Evolutionary conservation across 805 yeast genomes (phyloP).

Genomic region (Saccharomycopsis lassenensis): DNA sequence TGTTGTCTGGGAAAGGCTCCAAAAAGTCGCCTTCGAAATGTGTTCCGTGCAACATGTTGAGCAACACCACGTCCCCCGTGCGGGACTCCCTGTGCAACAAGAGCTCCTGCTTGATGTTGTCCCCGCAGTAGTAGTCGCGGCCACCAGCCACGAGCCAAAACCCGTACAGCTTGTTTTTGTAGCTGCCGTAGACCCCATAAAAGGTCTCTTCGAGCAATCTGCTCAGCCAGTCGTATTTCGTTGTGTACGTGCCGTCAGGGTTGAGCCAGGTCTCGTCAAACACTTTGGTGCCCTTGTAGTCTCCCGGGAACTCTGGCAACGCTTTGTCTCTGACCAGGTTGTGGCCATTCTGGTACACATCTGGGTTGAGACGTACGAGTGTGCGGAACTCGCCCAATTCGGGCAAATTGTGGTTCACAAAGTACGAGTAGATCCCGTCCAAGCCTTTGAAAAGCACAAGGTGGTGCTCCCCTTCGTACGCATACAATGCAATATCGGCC

Average conservation of each 20-base stretch:
- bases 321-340: not conserved
- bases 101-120: not conserved
- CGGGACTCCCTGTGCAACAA: not conserved
- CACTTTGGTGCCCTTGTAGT: not conserved
- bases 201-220: not conserved
- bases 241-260: not conserved
- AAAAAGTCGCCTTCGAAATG: not conserved
- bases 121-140: slow-evolving; percentile 1
- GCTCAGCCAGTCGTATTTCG: slow-evolving; percentile 1
- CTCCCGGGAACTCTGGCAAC: not conserved
- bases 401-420: not conserved
- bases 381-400: slow-evolving; percentile 1
- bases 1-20: not conserved
- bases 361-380: not conserved
- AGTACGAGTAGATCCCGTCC: not conserved
- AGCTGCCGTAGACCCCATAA: slow-evolving; percentile 1
- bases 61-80: not conserved
- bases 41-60: not conserved
- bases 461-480: slow-evolving; percentile 2
- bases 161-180: not conserved
- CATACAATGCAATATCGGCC: not conserved
- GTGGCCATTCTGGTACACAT: not conserved
- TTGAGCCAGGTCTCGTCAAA: not conserved
- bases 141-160: slow-evolving; percentile 1
- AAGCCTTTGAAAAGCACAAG: not conserved